A percentile compares a stretch with the other conserved stretches of the same genome.
phyloP scores from a whole-genome alignment of 208 protist genomes.

The Jaenimonas drosophilae region DNA sequence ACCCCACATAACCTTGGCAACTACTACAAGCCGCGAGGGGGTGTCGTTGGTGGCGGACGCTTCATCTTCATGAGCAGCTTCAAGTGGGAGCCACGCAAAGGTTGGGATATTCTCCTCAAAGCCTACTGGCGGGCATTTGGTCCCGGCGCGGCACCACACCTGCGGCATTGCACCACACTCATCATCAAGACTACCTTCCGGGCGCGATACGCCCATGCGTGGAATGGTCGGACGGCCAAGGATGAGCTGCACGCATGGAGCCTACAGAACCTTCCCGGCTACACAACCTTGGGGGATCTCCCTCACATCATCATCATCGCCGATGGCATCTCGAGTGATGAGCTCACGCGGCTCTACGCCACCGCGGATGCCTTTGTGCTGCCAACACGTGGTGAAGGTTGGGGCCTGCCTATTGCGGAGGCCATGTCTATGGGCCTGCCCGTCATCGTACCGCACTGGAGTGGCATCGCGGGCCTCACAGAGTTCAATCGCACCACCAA shows the following conservation, averaged over 20 bases:
- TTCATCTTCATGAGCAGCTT: conserved; percentile 52
- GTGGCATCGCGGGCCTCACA: conserved; percentile 21
- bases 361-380: conserved; percentile 77
- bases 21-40: not conserved
- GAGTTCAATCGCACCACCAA: not conserved
- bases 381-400: conserved; percentile 69
- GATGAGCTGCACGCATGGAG: not conserved
- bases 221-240: no score
- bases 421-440: conserved; percentile 56
- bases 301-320: conserved; percentile 29
- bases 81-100: conserved; percentile 61
- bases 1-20: not conserved
- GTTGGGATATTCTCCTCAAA: conserved; percentile 41
- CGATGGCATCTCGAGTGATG: not conserved
- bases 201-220: not conserved
- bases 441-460: conserved; percentile 26
- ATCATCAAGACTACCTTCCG: conserved; percentile 1
- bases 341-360: conserved; percentile 56
- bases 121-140: conserved; percentile 46
- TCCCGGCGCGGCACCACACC: not conserved
- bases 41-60: conserved; percentile 5
- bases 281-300: conserved; percentile 12
- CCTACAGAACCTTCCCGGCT: conserved; percentile 2
- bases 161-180: not conserved
- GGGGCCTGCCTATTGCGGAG: conserved; percentile 36